Evolutionary conservation across 2,329 filamentous ascomycete species (phyloP).

Genomic region (Fusarium phyllophilum): DNA sequence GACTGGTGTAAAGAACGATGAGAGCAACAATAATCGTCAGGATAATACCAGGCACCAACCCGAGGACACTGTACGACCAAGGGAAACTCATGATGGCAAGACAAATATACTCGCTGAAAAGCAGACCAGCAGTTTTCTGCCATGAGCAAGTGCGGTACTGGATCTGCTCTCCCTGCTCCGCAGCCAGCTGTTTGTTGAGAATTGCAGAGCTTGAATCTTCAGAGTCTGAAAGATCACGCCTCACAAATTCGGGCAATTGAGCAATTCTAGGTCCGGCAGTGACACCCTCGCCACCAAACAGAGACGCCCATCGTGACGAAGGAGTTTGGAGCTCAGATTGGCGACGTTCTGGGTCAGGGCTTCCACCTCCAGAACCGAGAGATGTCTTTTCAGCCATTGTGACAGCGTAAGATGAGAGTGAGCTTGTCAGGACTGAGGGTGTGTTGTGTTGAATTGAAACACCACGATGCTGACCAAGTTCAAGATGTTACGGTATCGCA

Average conservation of each 20-base stretch:
- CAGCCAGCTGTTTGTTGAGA: constrained; percentile 74
- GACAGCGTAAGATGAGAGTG: background rate
- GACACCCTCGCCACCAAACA: constrained; percentile 54
- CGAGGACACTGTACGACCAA: constrained; percentile 89
- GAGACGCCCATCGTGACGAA: constrained; percentile 46
- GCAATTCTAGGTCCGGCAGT: constrained; percentile 63
- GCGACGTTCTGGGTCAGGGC: constrained; percentile 40
- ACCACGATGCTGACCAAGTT: background rate
- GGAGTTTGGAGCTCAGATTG: constrained; percentile 25
- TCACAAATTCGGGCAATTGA: constrained; percentile 53
- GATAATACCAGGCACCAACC: constrained; percentile 85
- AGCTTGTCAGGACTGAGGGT: background rate
- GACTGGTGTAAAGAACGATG: constrained; percentile 81
- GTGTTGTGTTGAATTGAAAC: background rate
- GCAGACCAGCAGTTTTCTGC: constrained; percentile 90
- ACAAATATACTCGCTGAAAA: constrained; percentile 97
- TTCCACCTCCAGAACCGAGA: constrained; percentile 21
- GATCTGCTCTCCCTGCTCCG: constrained; percentile 82
- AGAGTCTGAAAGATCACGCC: constrained; percentile 51
- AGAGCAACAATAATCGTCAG: constrained; percentile 81
- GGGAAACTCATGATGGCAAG: constrained; percentile 94
- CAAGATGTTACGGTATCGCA: background rate
- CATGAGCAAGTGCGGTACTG: constrained; percentile 94
- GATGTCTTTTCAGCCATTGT: constrained; percentile 45
- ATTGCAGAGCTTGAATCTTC: constrained; percentile 61